phyloP scores from a whole-genome alignment of 2,329 filamentous ascomycete species.

The Mariannaea sp. region DNA sequence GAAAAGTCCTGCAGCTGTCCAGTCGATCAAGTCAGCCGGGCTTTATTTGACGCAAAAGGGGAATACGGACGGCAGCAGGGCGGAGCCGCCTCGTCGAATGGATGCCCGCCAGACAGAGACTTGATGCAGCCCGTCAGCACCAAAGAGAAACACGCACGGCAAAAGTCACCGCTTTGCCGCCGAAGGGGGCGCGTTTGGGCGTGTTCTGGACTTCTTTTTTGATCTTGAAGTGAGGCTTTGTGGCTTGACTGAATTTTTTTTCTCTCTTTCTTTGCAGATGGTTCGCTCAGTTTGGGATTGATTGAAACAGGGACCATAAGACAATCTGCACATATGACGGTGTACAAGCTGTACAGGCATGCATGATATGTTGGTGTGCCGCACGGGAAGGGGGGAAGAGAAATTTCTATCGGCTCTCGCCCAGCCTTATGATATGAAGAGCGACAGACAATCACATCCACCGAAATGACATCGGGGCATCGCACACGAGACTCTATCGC shows the following conservation, averaged over 20 bases:
- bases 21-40: not conserved
- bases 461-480: not conserved
- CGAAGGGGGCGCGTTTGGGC: not conserved
- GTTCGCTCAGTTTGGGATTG: constrained; percentile 2
- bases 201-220: not conserved
- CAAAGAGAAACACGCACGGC: constrained; percentile 5
- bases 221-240: not conserved
- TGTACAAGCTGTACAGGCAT: not conserved
- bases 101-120: not conserved
- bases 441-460: constrained; percentile 4
- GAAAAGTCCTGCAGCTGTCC: not conserved
- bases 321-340: too few relatives aligned
- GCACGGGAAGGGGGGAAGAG: not conserved
- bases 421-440: not conserved
- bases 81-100: not conserved
- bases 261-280: not conserved
- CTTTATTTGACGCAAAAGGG: not conserved
- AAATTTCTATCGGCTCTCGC: not conserved
- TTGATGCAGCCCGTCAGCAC: constrained; percentile 17
- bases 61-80: not conserved
- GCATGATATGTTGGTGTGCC: constrained; percentile 6
- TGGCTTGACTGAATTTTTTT: too few relatives aligned
- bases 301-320: not conserved
- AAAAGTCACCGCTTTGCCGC: not conserved
- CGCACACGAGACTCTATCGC: not conserved